Evolutionary conservation across 192 early-diverging fungal species (phyloP).

Genomic region (Chytriomyces sp.): DNA sequence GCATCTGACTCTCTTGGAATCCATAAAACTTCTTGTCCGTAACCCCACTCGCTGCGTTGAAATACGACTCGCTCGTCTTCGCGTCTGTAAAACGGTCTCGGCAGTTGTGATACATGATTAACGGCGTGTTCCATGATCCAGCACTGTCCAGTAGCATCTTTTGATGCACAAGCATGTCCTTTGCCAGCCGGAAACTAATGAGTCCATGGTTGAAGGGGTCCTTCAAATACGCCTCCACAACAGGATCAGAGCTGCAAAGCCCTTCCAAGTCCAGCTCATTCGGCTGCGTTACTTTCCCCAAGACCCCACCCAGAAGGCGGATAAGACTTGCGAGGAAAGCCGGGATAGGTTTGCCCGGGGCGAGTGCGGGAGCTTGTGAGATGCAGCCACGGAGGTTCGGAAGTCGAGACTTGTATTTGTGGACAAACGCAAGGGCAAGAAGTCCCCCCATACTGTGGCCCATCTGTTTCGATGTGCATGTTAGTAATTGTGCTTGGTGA

Average conservation of each 20-base stretch:
- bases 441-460: conserved; percentile 56
- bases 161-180: conserved; percentile 13
- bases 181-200: conserved; percentile 1
- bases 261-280: conserved; percentile 15
- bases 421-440: conserved; percentile 29
- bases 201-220: conserved; percentile 17
- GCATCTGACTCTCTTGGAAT: background rate
- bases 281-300: conserved; percentile 11
- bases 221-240: conserved; percentile 7
- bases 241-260: conserved; percentile 20
- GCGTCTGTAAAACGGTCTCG: background rate
- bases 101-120: conserved; percentile 16
- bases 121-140: conserved; percentile 2
- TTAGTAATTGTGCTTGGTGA: no score
- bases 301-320: background rate
- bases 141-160: background rate
- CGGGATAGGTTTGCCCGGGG: background rate
- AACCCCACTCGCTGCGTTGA: background rate
- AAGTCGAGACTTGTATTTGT: conserved; percentile 1
- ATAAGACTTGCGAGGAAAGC: background rate
- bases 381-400: conserved; percentile 34
- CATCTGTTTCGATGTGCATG: no score
- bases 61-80: background rate
- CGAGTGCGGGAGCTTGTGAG: conserved; percentile 24
- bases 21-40: conserved; percentile 25